Evolutionary conservation across 768 basidiomycete genomes (phyloP).

Genomic region (Boletus rubescentipes): DNA sequence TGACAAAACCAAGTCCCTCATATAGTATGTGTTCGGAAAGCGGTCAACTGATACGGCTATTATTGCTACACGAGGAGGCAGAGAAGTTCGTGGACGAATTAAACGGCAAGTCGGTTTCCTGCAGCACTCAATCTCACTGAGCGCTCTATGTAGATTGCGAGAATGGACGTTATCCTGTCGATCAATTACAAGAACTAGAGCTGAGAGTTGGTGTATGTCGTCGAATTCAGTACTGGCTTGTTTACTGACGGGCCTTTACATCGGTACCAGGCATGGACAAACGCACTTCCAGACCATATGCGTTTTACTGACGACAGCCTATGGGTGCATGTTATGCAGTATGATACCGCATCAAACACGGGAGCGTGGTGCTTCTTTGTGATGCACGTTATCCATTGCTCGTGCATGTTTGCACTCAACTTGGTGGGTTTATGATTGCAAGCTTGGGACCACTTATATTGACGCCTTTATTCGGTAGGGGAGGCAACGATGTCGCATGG

Average conservation of each 20-base stretch:
- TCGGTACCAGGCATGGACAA: conserved; percentile 55
- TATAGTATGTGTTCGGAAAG: conserved; percentile 55
- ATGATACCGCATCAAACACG: conserved; percentile 74
- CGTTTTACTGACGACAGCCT: conserved; percentile 70
- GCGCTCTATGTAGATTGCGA: conserved; percentile 29
- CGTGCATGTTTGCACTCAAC: conserved; percentile 61
- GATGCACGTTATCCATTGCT: conserved; percentile 73
- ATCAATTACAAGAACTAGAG: conserved; percentile 42
- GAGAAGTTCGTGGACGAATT: conserved; percentile 55
- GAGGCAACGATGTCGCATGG: conserved; percentile 34
- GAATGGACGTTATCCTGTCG: conserved; percentile 29
- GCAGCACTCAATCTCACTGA: conserved; percentile 17
- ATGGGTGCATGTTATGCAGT: conserved; percentile 68
- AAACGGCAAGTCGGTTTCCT: conserved; percentile 39
- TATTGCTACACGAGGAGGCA: conserved; percentile 61
- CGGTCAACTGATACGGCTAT: conserved; percentile 71
- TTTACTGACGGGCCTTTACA: conserved; percentile 9
- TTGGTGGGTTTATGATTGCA: conserved; percentile 45
- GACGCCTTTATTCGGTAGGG: conserved; percentile 18
- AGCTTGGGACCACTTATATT: neutral
- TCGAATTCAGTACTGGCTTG: neutral
- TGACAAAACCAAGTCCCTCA: conserved; percentile 60
- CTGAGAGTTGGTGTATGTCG: conserved; percentile 39
- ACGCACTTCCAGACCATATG: conserved; percentile 67
- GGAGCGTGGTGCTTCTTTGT: conserved; percentile 81